Evolutionary conservation across 805 yeast species (phyloP), one percentile per base, ranked within the genome.

Genomic region (Spathaspora gorwiae): DNA sequence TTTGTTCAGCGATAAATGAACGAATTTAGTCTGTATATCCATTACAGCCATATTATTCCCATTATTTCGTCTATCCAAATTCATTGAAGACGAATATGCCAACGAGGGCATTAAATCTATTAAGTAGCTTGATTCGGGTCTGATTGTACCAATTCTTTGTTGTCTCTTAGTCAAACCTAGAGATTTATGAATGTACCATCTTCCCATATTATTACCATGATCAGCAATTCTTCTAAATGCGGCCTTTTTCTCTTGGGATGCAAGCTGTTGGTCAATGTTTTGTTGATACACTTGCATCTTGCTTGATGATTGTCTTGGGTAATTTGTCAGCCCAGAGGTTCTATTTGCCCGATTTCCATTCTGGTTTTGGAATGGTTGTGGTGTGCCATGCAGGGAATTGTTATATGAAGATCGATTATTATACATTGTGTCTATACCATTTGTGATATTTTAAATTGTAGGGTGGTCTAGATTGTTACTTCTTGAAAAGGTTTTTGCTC

Each of bases 1-100:
- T 65, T 94, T 94, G 68, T 92, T 94, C 14, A 94, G 83, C 47
- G 95, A 83, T 40, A 90, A 76, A 67, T 92, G 98, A 4, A 89
- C 94, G 62, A 92, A 90, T 57, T 90, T 90, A 26, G 87, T 78
- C 41, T 83, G 81, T 8, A 83, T 61, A 57, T 90, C 90, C 47
- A 84, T 68, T 1, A 80, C 66, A 0, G 83, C 79, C 55, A 64
- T 49, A 41, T 65, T 65, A 14, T 64, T 63, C 34, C 53, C 55
- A 41, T 58, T 59, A 35, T 59, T 55, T 35, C 54, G 53, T 30
- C 55, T 51, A 36, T 45, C 38, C 27, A 54, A 50, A 31, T 70
- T 67, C 9, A 62, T 56, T 35, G 66, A 59, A 12, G 62, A 55
- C 4, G 70, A 60, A 56, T 83, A 80, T 11, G 87, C 83, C 33